A percentile compares a stretch with the other conserved stretches of the same genome.
Evolutionary conservation across 2,329 filamentous ascomycete species (phyloP).

Genomic region (Cladorrhinum sp.): DNA sequence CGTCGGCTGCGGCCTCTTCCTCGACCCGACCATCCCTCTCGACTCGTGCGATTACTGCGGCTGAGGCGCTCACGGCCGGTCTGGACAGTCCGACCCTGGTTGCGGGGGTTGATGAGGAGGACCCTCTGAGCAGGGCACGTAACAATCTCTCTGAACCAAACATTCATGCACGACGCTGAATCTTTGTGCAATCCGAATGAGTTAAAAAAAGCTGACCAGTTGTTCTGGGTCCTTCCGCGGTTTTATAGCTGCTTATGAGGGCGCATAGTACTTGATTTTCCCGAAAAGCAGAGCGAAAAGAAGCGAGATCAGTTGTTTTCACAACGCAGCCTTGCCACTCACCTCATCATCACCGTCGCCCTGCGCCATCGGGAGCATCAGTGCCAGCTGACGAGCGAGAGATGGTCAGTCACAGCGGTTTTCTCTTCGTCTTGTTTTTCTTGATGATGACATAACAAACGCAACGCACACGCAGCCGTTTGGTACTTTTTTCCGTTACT

Average conservation of each 20-base stretch:
- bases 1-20: slow-evolving; percentile 33
- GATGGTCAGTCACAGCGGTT: neutral
- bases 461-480: neutral
- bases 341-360: neutral
- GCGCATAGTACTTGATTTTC: slow-evolving; percentile 14
- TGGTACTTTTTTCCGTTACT: neutral
- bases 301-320: neutral
- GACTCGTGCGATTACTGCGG: slow-evolving; percentile 66
- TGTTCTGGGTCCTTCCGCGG: neutral
- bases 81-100: slow-evolving; percentile 62
- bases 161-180: slow-evolving; percentile 23
- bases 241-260: slow-evolving; percentile 17
- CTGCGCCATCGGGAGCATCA: neutral
- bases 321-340: no score
- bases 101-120: slow-evolving; percentile 53
- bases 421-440: neutral
- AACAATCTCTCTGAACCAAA: slow-evolving; percentile 45
- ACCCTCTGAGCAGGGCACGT: slow-evolving; percentile 54
- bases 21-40: slow-evolving; percentile 49
- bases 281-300: neutral
- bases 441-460: neutral
- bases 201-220: neutral
- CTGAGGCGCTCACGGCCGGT: slow-evolving; percentile 55
- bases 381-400: neutral
- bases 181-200: neutral